Base-by-base conservation (phyloP, 2,329 filamentous ascomycete species). In the Fusarium tricinctum region DNA sequence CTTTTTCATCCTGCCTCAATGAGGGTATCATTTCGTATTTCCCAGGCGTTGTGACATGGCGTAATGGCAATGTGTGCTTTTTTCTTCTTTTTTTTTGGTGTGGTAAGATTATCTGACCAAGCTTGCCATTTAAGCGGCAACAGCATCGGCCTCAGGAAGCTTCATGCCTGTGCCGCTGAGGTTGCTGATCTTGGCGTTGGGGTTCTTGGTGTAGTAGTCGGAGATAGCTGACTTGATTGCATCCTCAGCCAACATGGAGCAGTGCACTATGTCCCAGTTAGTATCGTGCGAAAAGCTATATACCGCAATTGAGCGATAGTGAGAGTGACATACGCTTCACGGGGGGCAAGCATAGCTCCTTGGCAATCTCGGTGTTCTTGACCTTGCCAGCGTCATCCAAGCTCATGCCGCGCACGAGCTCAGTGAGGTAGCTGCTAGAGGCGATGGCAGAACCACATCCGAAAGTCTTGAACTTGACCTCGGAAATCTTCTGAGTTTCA, bases 401-500 rank as follows among this genome's bases (percentile, higher is more conserved):
- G 72, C 81, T 97, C 95, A 98, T 99, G 64, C 96, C 96, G 69
- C 93, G 89, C 68, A 99, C 94, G 63, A 99, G 85, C 81, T 97
- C 94, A 2, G 96, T 99, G 75, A 99, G 82, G 79, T 99, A 99
- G 77, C 92, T 96, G 62, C 92, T 97, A 69, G 92, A 95, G 43
- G 96, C 96, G 81, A 99, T 99, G 70, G 96, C 96, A 30, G 91
- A 94, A 56, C 94, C 94, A 79, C 94, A 97, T 51, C 94, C 94
- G 78, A 97, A 97, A 0, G 94, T 97, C 89, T 97, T 97, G 88
- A 97, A 97, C 82, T 97, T 96, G 78, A 97, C 94, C 74, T 97
- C 95, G 74, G 90, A 90, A 78, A 97, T 97, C 73, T 90, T 95
- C 79, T 96, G 92, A 75, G 89, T 93, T 74, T 91, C 86, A 69